Base-by-base conservation (phyloP, 2,329 filamentous ascomycete genomes). In the Penicillium capsulatum region DNA sequence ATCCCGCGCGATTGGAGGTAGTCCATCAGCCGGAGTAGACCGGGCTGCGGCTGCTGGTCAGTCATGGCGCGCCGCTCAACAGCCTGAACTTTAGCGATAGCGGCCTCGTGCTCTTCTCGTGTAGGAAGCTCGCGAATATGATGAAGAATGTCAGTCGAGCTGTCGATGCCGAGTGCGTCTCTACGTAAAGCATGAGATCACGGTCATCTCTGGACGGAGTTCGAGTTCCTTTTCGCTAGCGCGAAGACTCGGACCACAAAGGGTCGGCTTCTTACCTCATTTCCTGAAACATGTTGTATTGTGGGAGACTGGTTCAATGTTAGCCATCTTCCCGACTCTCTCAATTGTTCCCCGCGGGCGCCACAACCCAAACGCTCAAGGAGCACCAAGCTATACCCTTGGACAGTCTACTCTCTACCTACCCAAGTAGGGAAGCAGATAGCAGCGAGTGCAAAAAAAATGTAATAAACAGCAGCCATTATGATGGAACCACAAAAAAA, bases 221-320 rank as follows among this genome's bases (percentile, higher is more conserved):
- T n/a, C n/a, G n/a, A n/a, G n/a, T n/a, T n/a, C n/a, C n/a, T n/a
- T n/a, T n/a, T n/a, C n/a, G n/a, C n/a, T n/a, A n/a, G n/a, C n/a
- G n/a, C n/a, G n/a, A n/a, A n/a, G n/a, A n/a, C n/a, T n/a, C n/a
- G n/a, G n/a, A n/a, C n/a, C n/a, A n/a, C n/a, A n/a, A n/a, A n/a
- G n/a, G n/a, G n/a, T n/a, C n/a, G n/a, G n/a, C n/a, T n/a, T 13
- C 58, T 42, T 67, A 75, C 65, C 79, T 83, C 91, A 98, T 97
- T 59, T 94, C 77, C 14, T 68, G 65, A 67, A 97, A 97, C 91
- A 97, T 98, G 75, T 95, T 87, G 54, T 85, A 92, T 67, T 97
- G 91, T 0, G 91, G 91, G 42, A 90, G 71, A 62, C 89, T 94
- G 11, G 31, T 11, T 14, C 27, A 9, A 33, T 10, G 42, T 57